Evolutionary conservation across 169 alveolate genomes (phyloP).

Genomic region (Plasmodium falciparum): DNA sequence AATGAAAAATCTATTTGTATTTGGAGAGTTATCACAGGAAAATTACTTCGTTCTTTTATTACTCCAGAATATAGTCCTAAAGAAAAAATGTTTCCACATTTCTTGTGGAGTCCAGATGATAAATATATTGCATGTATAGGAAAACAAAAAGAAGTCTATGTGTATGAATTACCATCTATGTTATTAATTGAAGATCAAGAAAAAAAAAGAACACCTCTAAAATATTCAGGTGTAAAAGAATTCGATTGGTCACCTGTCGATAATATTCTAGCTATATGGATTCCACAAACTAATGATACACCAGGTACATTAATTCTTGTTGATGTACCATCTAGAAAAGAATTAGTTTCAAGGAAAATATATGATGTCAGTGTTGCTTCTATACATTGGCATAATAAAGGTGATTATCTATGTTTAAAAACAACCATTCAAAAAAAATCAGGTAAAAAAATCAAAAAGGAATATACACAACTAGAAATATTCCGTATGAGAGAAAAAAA

Average conservation of each 20-base stretch:
- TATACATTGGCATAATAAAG: conserved; percentile 93
- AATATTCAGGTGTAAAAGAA: conserved; percentile 86
- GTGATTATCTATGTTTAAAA: conserved; percentile 91
- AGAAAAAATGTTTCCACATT: conserved; percentile 87
- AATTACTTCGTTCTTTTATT: conserved; percentile 83
- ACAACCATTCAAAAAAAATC: conserved; percentile 90
- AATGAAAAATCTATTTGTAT: conserved; percentile 90
- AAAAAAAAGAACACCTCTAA: conserved; percentile 87
- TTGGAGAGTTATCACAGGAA: conserved; percentile 92
- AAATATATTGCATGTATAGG: conserved; percentile 88
- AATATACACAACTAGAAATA: conserved; percentile 89
- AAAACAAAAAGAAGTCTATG: conserved; percentile 79
- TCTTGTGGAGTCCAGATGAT: conserved; percentile 91
- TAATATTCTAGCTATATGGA: conserved; percentile 89
- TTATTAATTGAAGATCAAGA: conserved; percentile 84
- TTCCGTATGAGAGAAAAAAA: conserved; percentile 91
- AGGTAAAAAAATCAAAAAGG: conserved; percentile 91
- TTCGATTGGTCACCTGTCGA: conserved; percentile 95
- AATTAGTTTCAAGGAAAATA: conserved; percentile 91
- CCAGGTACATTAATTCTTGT: conserved; percentile 91
- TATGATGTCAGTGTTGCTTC: conserved; percentile 90
- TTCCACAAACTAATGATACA: conserved; percentile 90
- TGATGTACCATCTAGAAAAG: conserved; percentile 90
- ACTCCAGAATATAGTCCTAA: conserved; percentile 86
- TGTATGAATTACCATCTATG: conserved; percentile 89